Percentiles rank a stretch among this genome's conserved stretches.
phyloP scores from a whole-genome alignment of 805 yeast genomes.

The Blastobotrys robertii region DNA sequence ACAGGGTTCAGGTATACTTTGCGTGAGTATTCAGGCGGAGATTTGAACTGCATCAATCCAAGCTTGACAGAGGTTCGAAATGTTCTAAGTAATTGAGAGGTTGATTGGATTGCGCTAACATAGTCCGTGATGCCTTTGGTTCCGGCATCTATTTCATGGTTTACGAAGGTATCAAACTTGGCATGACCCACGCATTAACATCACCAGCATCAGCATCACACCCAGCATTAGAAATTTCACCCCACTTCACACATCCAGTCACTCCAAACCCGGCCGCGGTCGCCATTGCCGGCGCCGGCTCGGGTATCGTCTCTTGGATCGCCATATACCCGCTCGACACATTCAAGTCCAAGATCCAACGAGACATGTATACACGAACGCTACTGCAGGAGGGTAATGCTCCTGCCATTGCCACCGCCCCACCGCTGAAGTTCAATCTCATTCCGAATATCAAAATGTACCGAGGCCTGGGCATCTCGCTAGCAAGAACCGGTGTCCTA shows the following conservation, averaged over 20 bases:
- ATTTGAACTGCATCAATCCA: too few relatives aligned
- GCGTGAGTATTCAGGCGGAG: not conserved
- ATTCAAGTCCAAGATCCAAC: slow-evolving; percentile 62
- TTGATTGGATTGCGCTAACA: too few relatives aligned
- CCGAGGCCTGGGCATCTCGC: slow-evolving; percentile 68
- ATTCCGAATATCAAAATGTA: slow-evolving; percentile 47
- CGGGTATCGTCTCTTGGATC: slow-evolving; percentile 70
- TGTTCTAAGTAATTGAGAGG: too few relatives aligned
- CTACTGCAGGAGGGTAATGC: slow-evolving; percentile 38
- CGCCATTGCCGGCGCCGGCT: slow-evolving; percentile 65
- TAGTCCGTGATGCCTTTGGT: slow-evolving; percentile 55
- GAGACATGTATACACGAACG: slow-evolving; percentile 47
- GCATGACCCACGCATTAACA: slow-evolving; percentile 22
- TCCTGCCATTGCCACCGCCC: slow-evolving; percentile 27
- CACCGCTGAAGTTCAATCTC: slow-evolving; percentile 22
- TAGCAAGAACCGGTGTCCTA: slow-evolving; percentile 59
- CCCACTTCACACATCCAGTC: slow-evolving; percentile 7
- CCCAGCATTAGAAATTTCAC: slow-evolving; percentile 9
- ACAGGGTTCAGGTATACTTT: slow-evolving; percentile 32
- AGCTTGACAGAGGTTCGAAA: too few relatives aligned
- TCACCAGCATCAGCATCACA: too few relatives aligned
- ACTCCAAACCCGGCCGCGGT: slow-evolving; percentile 35
- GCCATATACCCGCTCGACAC: slow-evolving; percentile 76
- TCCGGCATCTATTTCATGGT: slow-evolving; percentile 65
- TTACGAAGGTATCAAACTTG: slow-evolving; percentile 62